phyloP scores from a whole-genome alignment of 2,329 filamentous ascomycete genomes.

The Colletotrichum graminicola region DNA sequence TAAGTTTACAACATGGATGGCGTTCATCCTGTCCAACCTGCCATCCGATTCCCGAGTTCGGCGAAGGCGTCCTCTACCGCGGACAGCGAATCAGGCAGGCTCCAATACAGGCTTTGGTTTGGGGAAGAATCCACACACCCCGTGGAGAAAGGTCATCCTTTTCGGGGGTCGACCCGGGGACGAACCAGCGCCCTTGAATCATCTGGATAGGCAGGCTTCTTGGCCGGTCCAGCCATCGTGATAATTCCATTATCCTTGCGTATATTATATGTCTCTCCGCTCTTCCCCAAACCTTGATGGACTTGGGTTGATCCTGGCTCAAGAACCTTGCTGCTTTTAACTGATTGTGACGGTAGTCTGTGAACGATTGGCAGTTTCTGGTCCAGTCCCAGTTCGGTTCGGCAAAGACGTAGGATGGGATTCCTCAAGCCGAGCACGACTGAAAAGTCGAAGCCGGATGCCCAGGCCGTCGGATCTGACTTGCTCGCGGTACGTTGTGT shows the following conservation, averaged over 20 bases:
- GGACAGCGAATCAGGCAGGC: not conserved
- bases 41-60: slow-evolving; percentile 41
- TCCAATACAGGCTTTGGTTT: slow-evolving; percentile 12
- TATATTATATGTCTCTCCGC: slow-evolving; percentile 27
- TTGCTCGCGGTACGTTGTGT: slow-evolving; percentile 25
- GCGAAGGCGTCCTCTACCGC: not conserved
- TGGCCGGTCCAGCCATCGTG: not conserved
- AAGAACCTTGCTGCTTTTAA: slow-evolving; percentile 26
- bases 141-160: slow-evolving; percentile 33
- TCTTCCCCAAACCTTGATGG: not conserved
- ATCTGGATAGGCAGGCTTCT: not conserved
- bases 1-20: not conserved
- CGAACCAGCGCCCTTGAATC: slow-evolving; percentile 12
- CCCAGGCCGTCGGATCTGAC: slow-evolving; percentile 31
- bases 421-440: slow-evolving; percentile 21
- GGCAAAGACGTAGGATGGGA: slow-evolving; percentile 27
- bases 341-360: slow-evolving; percentile 16
- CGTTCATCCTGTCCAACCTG: slow-evolving; percentile 23
- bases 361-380: slow-evolving; percentile 5
- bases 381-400: slow-evolving; percentile 21
- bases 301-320: slow-evolving; percentile 4
- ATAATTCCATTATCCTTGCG: not conserved
- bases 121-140: slow-evolving; percentile 33
- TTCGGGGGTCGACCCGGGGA: slow-evolving; percentile 28
- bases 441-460: slow-evolving; percentile 24